Percentiles rank a stretch among this genome's conserved stretches.
Conservation (phyloP, 768 basidiomycete genomes). For the Dendrothele bispora region DNA sequence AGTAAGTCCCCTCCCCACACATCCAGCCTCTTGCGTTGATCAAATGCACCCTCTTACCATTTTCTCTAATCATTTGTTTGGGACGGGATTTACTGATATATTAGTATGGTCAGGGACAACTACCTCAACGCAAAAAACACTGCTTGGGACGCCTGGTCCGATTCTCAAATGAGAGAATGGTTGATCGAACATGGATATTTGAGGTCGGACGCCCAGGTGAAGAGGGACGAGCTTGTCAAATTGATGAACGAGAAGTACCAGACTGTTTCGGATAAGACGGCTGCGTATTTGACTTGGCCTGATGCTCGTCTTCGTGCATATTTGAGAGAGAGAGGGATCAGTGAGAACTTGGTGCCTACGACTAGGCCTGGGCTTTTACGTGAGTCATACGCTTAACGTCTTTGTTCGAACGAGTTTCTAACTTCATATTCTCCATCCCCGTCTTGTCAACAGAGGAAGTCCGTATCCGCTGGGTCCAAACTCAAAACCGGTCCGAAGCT, state of each 20-base stretch:
- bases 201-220: slow-evolving; percentile 56
- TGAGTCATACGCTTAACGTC: slow-evolving; percentile 25
- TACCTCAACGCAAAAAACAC: slow-evolving; percentile 62
- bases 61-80: neutral
- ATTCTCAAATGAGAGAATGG: slow-evolving; percentile 71
- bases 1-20: slow-evolving; percentile 37
- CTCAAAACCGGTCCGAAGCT: slow-evolving; percentile 53
- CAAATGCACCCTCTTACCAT: neutral
- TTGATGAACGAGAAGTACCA: slow-evolving; percentile 68
- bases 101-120: slow-evolving; percentile 52
- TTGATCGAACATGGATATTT: slow-evolving; percentile 73
- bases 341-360: slow-evolving; percentile 66
- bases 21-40: neutral
- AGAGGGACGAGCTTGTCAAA: slow-evolving; percentile 74
- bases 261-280: slow-evolving; percentile 25
- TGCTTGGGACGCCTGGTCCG: slow-evolving; percentile 69
- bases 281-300: slow-evolving; percentile 84
- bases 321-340: slow-evolving; percentile 73
- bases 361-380: slow-evolving; percentile 78
- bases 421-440: neutral
- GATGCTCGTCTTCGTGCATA: slow-evolving; percentile 91
- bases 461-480: slow-evolving; percentile 78
- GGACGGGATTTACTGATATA: neutral
- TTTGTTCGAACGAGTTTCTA: neutral
- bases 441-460: slow-evolving; percentile 56